phyloP scores from a whole-genome alignment of 2,329 filamentous ascomycete genomes.

The Aspergillus udagawae region DNA sequence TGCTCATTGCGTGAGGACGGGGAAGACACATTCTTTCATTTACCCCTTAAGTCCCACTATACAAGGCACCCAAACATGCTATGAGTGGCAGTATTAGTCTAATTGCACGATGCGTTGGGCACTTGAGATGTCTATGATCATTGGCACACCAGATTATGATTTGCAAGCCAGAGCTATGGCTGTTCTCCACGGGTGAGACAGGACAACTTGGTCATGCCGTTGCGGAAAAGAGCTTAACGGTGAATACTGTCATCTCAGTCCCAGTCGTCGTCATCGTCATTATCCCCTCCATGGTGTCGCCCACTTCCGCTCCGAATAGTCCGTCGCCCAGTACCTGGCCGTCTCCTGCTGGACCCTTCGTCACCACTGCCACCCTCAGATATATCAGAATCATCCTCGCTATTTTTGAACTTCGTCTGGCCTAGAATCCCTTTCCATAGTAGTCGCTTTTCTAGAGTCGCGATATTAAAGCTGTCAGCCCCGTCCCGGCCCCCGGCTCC shows the following conservation, averaged over 20 bases:
- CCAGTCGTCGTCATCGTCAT: conserved; percentile 44
- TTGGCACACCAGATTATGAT: not conserved
- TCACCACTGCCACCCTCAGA: conserved; percentile 24
- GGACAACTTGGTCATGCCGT: not conserved
- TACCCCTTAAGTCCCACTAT: not conserved
- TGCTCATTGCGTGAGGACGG: not conserved
- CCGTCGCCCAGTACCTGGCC: conserved; percentile 13
- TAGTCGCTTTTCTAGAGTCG: conserved; percentile 41
- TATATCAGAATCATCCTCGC: conserved; percentile 21
- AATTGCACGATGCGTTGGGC: not conserved
- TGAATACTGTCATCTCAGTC: conserved; percentile 31
- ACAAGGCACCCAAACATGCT: not conserved
- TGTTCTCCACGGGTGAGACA: not conserved
- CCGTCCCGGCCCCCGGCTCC: conserved; percentile 36
- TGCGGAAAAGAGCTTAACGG: not conserved
- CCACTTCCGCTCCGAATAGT: conserved; percentile 31
- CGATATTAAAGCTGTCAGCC: conserved; percentile 37
- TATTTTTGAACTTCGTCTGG: conserved; percentile 28
- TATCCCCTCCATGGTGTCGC: conserved; percentile 17
- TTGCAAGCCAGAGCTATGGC: not conserved
- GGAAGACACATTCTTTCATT: not conserved
- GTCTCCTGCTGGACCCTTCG: conserved; percentile 11
- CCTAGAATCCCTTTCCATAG: conserved; percentile 37
- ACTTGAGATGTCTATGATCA: not conserved
- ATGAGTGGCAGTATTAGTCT: not conserved